Conservation (phyloP, 1,139 yeast species). For the Lizanozyma gosingica region DNA sequence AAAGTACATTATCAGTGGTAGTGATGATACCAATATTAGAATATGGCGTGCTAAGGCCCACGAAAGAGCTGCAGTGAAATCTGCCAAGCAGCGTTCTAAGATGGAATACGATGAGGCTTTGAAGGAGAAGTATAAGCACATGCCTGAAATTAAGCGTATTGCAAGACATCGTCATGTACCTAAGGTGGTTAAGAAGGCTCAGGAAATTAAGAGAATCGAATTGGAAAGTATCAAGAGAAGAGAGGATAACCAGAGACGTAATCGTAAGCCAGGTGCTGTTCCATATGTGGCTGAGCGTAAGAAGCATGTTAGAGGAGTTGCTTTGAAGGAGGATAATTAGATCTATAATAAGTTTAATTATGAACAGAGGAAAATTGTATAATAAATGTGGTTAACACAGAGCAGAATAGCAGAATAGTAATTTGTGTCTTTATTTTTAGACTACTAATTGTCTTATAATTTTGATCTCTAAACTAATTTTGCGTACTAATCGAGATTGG, state of each 20-base stretch:
- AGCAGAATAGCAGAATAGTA: neutral
- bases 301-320: slow-evolving; percentile 80
- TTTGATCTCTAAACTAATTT: too few relatives aligned
- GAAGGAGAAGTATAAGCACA: slow-evolving; percentile 85
- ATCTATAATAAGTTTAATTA: neutral
- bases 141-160: slow-evolving; percentile 93
- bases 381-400: neutral
- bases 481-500: too few relatives aligned
- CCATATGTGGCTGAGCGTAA: slow-evolving; percentile 65
- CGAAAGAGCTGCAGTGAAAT: slow-evolving; percentile 73
- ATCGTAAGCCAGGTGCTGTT: slow-evolving; percentile 60
- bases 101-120: slow-evolving; percentile 86
- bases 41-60: slow-evolving; percentile 87
- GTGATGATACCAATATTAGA: slow-evolving; percentile 93
- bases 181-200: slow-evolving; percentile 74
- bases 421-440: neutral
- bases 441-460: too few relatives aligned
- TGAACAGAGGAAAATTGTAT: neutral
- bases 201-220: slow-evolving; percentile 75
- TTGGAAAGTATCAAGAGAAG: slow-evolving; percentile 64
- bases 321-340: slow-evolving; percentile 39
- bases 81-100: slow-evolving; percentile 72
- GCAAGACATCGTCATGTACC: slow-evolving; percentile 91
- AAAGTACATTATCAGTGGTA: slow-evolving; percentile 78
- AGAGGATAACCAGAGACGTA: slow-evolving; percentile 74